Evolutionary conservation across 2,329 filamentous ascomycete genomes (phyloP).

Genomic region (Alternaria gansuensis): DNA sequence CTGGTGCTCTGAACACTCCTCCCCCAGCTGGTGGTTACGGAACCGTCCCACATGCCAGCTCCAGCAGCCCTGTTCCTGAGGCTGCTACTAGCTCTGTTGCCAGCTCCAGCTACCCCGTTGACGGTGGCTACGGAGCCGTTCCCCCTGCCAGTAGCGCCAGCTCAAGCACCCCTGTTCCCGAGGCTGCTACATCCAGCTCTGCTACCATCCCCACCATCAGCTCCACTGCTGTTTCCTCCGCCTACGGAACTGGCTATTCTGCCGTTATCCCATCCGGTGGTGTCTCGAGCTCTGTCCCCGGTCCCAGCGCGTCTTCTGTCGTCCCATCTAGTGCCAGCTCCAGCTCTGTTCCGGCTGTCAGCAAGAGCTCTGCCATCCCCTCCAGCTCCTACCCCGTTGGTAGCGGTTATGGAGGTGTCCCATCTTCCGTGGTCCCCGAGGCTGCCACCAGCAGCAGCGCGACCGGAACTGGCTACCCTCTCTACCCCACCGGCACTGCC

Average conservation of each 20-base stretch:
- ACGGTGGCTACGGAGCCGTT: constrained; percentile 16
- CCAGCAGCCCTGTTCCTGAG: neutral
- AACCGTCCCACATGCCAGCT: neutral
- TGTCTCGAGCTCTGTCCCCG: constrained; percentile 20
- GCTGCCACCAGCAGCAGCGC: constrained; percentile 12
- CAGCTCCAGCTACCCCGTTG: constrained; percentile 8
- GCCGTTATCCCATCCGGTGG: neutral
- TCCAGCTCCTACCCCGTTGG: constrained; percentile 20
- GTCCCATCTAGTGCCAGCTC: constrained; percentile 10
- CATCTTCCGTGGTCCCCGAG: constrained; percentile 9
- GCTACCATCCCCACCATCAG: neutral
- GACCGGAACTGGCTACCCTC: constrained; percentile 24
- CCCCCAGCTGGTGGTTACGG: constrained; percentile 16
- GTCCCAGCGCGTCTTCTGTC: neutral
- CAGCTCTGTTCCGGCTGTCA: constrained; percentile 11
- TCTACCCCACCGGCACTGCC: constrained; percentile 41
- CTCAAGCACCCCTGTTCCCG: neutral
- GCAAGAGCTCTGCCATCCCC: constrained; percentile 38
- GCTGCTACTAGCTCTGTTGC: constrained; percentile 8
- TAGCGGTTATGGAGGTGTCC: neutral
- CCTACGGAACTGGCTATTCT: constrained; percentile 14
- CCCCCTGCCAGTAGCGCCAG: neutral
- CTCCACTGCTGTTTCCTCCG: constrained; percentile 10
- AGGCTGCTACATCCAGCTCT: constrained; percentile 8
- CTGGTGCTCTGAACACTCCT: neutral